Evolutionary conservation across 441 rosid genomes (phyloP).

Genomic region (Arabidopsis hybrid): DNA sequence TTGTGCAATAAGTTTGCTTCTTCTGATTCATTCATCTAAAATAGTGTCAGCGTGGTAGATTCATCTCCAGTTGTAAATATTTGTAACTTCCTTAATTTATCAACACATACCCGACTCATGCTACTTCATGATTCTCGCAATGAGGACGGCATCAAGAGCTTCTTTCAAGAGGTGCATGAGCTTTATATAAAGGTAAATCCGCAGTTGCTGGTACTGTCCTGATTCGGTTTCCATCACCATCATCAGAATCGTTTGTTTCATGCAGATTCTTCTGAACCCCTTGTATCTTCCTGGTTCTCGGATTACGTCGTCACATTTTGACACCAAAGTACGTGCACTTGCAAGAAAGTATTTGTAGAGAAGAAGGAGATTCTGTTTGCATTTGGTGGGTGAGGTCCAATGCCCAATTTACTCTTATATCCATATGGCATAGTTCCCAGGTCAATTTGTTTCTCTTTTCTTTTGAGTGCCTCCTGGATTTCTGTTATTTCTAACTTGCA

Average conservation of each 20-base stretch:
- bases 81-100: slow-evolving; percentile 57
- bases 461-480: neutral
- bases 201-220: neutral
- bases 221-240: slow-evolving; percentile 7
- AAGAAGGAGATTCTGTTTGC: neutral
- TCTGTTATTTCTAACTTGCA: neutral
- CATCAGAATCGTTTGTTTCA: neutral
- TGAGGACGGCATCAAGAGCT: slow-evolving; percentile 97
- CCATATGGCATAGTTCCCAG: neutral
- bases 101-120: slow-evolving; percentile 87
- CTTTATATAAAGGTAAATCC: slow-evolving; percentile 83
- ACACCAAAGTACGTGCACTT: slow-evolving; percentile 91
- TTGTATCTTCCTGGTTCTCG: slow-evolving; percentile 93
- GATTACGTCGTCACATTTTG: slow-evolving; percentile 86
- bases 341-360: slow-evolving; percentile 84
- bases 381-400: neutral
- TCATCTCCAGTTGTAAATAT: slow-evolving; percentile 5
- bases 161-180: slow-evolving; percentile 98
- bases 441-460: neutral
- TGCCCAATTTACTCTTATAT: neutral
- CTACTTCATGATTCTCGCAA: slow-evolving; percentile 97
- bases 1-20: neutral
- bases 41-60: slow-evolving; percentile 5
- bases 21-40: slow-evolving; percentile 2
- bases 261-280: slow-evolving; percentile 94